A percentile compares a stretch with the other conserved stretches of the same genome.
phyloP scores from a whole-genome alignment of 106 monocot species.

The Iris macrosiphon region DNA sequence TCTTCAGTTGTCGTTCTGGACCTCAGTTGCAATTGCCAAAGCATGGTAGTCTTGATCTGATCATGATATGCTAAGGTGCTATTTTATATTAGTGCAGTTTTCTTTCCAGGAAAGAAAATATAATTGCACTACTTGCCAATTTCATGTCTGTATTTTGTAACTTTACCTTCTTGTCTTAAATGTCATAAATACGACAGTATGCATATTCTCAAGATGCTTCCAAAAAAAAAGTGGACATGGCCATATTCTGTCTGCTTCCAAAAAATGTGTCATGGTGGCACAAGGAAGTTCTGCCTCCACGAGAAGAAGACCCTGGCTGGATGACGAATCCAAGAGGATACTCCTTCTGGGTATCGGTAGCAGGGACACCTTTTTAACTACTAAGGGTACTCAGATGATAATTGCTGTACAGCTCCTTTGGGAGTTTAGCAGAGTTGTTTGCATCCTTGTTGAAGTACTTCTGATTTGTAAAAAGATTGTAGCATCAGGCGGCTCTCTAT shows the following conservation, averaged over 20 bases:
- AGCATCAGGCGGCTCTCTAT: not conserved
- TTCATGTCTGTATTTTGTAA: not conserved
- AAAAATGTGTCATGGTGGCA: not conserved
- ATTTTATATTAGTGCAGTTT: too few relatives aligned
- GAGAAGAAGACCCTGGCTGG: constrained; percentile 2
- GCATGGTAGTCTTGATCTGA: too few relatives aligned
- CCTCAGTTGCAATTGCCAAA: too few relatives aligned
- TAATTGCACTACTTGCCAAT: too few relatives aligned
- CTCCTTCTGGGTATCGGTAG: not conserved
- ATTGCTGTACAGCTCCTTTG: not conserved
- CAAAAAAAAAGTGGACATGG: not conserved
- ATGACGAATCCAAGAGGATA: constrained; percentile 9
- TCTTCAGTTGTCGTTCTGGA: too few relatives aligned
- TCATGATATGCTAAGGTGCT: too few relatives aligned
- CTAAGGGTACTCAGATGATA: too few relatives aligned
- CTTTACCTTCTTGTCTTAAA: not conserved
- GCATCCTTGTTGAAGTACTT: not conserved
- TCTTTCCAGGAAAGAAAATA: too few relatives aligned
- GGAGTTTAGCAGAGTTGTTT: not conserved
- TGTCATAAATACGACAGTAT: constrained; percentile 4
- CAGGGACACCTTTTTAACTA: too few relatives aligned
- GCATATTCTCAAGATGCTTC: not conserved
- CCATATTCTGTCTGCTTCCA: not conserved
- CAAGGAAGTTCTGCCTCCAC: not conserved
- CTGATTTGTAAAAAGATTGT: not conserved